These are phyloP conservation scores for Dissophora globulifera DNA, from an alignment of 192 early-diverging fungal species.

Conservation along the genomic window DNA sequence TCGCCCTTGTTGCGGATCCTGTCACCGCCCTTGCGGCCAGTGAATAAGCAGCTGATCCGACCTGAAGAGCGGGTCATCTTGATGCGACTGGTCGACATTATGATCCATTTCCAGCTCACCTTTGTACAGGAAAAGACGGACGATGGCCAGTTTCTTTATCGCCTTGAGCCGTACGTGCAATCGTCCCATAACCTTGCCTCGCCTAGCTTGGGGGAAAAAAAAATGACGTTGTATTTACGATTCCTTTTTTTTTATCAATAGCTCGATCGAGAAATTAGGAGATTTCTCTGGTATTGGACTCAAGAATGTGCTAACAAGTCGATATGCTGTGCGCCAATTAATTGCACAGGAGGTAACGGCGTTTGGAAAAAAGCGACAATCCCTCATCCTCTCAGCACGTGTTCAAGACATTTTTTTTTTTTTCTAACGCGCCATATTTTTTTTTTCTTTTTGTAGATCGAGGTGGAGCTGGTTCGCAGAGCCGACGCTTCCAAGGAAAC, in stretches of 20 bases:
- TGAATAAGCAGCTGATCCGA: conserved; percentile 67
- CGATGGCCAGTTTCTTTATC: conserved; percentile 66
- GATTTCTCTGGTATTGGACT: conserved; percentile 49
- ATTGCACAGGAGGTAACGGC: conserved; percentile 81
- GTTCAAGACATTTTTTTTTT: too few species aligned
- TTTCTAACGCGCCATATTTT: not conserved
- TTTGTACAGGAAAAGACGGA: conserved; percentile 75
- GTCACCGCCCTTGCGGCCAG: conserved; percentile 76
- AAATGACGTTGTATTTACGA: too few species aligned
- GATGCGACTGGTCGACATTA: conserved; percentile 68
- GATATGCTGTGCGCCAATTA: conserved; percentile 85
- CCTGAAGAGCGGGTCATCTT: conserved; percentile 68
- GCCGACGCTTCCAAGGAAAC: conserved; percentile 29
- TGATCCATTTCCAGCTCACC: conserved; percentile 76
- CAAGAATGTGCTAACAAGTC: conserved; percentile 62
- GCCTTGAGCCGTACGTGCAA: conserved; percentile 88
- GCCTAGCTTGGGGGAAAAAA: too few species aligned
- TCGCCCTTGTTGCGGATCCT: conserved; percentile 80
- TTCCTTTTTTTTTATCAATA: conserved; percentile 25
- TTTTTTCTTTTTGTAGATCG: conserved; percentile 55
- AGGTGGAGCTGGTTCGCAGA: conserved; percentile 56
- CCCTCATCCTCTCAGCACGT: too few species aligned
- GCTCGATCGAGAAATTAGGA: conserved; percentile 61
- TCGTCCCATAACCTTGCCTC: too few species aligned
- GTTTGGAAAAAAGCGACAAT: too few species aligned